Evolutionary conservation across 2,329 filamentous ascomycete species (phyloP), one percentile per base, ranked within the genome.

Genomic region (Parafenestella ontariensis): DNA sequence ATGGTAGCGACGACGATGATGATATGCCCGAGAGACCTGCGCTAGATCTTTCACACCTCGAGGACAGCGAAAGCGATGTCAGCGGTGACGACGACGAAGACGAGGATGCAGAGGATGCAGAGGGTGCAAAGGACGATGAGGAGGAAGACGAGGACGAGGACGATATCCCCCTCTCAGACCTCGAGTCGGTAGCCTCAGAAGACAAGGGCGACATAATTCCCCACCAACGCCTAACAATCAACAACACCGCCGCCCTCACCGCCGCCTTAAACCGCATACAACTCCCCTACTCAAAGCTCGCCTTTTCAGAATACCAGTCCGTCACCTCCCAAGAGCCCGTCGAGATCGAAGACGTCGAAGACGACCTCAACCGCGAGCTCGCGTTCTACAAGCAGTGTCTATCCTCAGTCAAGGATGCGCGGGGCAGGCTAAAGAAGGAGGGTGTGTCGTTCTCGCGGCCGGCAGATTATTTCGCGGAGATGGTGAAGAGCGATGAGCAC

Each of bases 401-500:
- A 34, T 87, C 90, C 31, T 92, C 92, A 1, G 92, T 89, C 3
- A 85, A 88, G 61, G 80, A 86, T 56, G 95, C 87, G 2, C 89
- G 94, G 51, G 76, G 80, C n/a, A 80, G 88, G 58, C 83, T 99
- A 21, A 89, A 90, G 72, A 88, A 89, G 60, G 94, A 97, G 76
- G 89, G 89, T 8, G 84, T 94, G 0, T 86, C 90, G 6, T 99
- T 99, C 79, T 89, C 91, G 24, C 86, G 95, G 9, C 95, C 95
- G 3, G 88, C 86, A 51, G 95, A 99, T 79, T 99, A 96, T 80
- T 99, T 99, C 69, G 95, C 95, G 40, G 95, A 99, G 83, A 99
- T 98, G 93, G 89, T 97, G 70, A 98, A 98, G 86, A 91, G 89
- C 70, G 95, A 99, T 74, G 94, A 96, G 69, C 95, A 97, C 77